Evolutionary conservation across 257 asterid genomes (phyloP), one percentile per base, ranked within the genome.

Genomic region (Jacaranda mimosifolia): DNA sequence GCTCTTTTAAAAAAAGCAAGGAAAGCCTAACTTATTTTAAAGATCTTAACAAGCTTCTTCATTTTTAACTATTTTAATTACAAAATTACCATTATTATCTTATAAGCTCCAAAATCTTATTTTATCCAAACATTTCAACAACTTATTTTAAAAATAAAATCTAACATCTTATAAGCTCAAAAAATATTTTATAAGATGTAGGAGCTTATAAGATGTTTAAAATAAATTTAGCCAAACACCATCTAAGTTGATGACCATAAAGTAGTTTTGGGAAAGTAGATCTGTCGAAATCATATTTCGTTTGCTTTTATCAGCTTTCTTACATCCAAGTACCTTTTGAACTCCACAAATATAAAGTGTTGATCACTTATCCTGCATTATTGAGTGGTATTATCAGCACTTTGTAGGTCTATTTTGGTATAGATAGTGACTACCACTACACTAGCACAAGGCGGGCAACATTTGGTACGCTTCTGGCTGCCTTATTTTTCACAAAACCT

Each of bases 331-430:
- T 26, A 64, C 77, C 36, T 63, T 70, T 51, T 62, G 40, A 38
- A 32, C 66, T 39, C 72, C 76, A 77, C 81, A 60, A 59, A 77
- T 77, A 56, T 56, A 36, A 69, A 77, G 63, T n/a, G 18, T 10
- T 14, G 14, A 45, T 56, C 14, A 12, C 13, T 26, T 3, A 56
- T 56, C 3, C 39, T 58, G 64, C 21, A 21, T 7, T 58, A 7
- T 58, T 58, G 48, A 21, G 76, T 68, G 76, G 76, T 40, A 51
- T 39, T 77, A 26, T 76, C 40, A 39, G 65, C 49, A 53, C 15
- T 55, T 35, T 71, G 42, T 26, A 26, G 69, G 68, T 63, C 35
- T 78, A 48, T 60, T 72, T 79, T 72, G 52, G 63, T 72, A 18
- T 35, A 58, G 73, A 72, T 15, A 35, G 78, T 32, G 82, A 79